phyloP scores from a whole-genome alignment of 306 rosid genomes.

The Amphicarpaea edgeworthii region DNA sequence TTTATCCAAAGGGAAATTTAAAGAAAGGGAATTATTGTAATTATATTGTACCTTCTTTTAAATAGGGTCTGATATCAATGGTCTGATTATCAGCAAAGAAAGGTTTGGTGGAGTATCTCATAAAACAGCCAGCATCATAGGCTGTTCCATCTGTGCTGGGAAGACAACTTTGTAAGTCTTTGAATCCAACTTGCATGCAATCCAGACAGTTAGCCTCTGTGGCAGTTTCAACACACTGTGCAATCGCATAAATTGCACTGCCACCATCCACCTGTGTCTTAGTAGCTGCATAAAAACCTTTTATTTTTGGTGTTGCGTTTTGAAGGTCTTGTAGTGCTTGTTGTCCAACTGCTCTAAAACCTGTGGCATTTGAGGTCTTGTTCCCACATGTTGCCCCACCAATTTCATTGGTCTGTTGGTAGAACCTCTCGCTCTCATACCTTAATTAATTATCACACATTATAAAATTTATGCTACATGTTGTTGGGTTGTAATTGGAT shows the following conservation, averaged over 20 bases:
- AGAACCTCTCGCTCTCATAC: constrained; percentile 49
- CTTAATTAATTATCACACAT: too few relatives aligned
- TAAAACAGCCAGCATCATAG: constrained; percentile 70
- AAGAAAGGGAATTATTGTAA: too few relatives aligned
- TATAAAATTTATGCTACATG: too few relatives aligned
- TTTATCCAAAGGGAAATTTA: too few relatives aligned
- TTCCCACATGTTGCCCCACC: constrained; percentile 39
- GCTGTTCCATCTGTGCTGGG: constrained; percentile 60
- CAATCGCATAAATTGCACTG: constrained; percentile 57
- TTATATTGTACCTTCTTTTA: too few relatives aligned
- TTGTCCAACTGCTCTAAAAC: constrained; percentile 7
- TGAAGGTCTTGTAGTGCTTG: constrained; percentile 39
- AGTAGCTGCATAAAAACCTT: constrained; percentile 42
- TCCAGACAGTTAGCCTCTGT: constrained; percentile 40
- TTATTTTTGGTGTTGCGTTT: constrained; percentile 45
- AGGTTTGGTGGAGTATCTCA: constrained; percentile 62
- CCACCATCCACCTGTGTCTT: constrained; percentile 36
- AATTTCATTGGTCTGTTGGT: background rate
- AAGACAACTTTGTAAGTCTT: constrained; percentile 54
- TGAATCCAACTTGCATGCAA: constrained; percentile 57
- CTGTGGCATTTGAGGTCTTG: background rate
- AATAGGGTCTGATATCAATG: constrained; percentile 36
- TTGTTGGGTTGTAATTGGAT: too few relatives aligned
- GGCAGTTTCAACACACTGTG: constrained; percentile 68
- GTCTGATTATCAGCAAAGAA: constrained; percentile 67